These are phyloP conservation scores for Margaritispora aquatica DNA, from an alignment of 495 filamentous ascomycete genomes.

Conservation along the genomic window DNA sequence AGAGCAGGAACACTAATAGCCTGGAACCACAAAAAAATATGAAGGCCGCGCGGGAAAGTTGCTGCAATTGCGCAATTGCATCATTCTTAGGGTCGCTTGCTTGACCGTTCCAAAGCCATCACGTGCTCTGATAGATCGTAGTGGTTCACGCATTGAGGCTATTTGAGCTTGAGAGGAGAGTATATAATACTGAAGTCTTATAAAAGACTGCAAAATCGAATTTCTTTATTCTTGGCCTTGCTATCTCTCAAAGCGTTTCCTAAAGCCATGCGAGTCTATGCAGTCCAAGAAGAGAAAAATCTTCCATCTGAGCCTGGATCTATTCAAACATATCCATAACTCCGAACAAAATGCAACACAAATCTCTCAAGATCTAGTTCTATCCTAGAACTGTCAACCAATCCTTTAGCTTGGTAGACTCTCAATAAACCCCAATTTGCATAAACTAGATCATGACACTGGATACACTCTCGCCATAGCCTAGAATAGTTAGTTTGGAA, in stretches of 20 bases:
- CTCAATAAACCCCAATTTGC: background rate
- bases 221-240: background rate
- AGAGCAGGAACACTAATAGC: too few species aligned
- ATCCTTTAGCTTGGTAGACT: background rate
- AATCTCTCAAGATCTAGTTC: background rate
- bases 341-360: background rate
- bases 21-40: background rate
- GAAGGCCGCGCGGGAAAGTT: background rate
- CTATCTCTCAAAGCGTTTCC: too few species aligned
- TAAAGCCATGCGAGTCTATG: too few species aligned
- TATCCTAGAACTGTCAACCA: background rate
- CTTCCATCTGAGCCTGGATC: too few species aligned
- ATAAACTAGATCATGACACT: background rate
- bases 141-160: too few species aligned
- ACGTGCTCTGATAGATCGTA: too few species aligned
- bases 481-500: slow-evolving; percentile 7
- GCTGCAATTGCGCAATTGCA: background rate
- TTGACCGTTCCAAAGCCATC: too few species aligned
- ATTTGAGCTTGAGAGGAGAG: too few species aligned
- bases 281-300: too few species aligned
- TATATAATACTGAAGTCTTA: too few species aligned
- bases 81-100: too few species aligned
- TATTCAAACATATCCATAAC: background rate
- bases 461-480: slow-evolving; percentile 23
- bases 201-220: too few species aligned